Conservation (phyloP, 495 filamentous ascomycete genomes). For the Daldinia childiae region DNA sequence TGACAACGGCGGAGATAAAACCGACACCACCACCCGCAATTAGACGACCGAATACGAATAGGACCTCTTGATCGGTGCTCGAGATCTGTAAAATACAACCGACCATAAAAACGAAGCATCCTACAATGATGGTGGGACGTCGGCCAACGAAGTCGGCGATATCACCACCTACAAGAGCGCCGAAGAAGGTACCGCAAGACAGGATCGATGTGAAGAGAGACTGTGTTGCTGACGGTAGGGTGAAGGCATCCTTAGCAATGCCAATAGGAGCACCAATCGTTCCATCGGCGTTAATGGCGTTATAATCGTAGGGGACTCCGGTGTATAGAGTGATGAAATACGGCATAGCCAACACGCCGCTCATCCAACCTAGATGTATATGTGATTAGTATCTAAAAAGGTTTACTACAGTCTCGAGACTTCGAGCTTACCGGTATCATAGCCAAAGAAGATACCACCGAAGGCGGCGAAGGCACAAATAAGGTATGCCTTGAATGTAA, state of each 20-base stretch:
- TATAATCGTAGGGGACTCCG: constrained; percentile 57
- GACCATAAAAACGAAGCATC: constrained; percentile 65
- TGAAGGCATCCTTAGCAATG: constrained; percentile 46
- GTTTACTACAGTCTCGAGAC: constrained; percentile 9
- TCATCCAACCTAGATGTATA: constrained; percentile 64
- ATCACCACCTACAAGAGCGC: constrained; percentile 69
- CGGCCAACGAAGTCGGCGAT: constrained; percentile 70
- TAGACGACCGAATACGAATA: constrained; percentile 70
- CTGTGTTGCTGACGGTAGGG: constrained; percentile 59
- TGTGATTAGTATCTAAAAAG: constrained; percentile 67
- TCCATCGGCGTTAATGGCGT: constrained; percentile 46
- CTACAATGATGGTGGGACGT: constrained; percentile 66
- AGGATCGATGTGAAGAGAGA: constrained; percentile 73
- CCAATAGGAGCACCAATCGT: constrained; percentile 50
- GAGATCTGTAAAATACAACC: constrained; percentile 69
- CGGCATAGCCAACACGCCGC: constrained; percentile 61
- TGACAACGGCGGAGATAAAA: constrained; percentile 64
- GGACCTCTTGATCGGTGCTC: constrained; percentile 67
- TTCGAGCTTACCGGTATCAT: constrained; percentile 62
- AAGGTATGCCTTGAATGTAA: constrained; percentile 68
- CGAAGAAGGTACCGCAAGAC: constrained; percentile 74
- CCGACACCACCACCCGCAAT: constrained; percentile 72
- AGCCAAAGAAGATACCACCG: constrained; percentile 69
- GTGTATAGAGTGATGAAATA: constrained; percentile 60
- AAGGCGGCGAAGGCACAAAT: constrained; percentile 69